Evolutionary conservation across 2,329 filamentous ascomycete genomes (phyloP), one percentile per base, ranked within the genome.

Genomic region (Scleromitrula shiraiana): DNA sequence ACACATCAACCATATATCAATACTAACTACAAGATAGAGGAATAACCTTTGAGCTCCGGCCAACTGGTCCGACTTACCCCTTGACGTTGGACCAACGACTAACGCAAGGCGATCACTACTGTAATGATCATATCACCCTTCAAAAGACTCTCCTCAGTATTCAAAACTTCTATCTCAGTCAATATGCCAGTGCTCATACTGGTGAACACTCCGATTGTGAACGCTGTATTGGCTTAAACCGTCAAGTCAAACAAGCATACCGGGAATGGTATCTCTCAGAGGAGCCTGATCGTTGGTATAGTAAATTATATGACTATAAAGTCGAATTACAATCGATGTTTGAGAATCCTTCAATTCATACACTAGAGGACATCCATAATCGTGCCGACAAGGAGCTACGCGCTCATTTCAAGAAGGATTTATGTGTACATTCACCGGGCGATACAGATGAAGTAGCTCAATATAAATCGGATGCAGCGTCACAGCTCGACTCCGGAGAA

Each of bases 181-280:
- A 50, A 17, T 48, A 50, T 38, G 52, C 53, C n/a, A 41, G 47
- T 47, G 23, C 36, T 12, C 59, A 63, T 37, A 46, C 51, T 19
- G 58, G 53, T 10, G 46, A 46, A 15, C 52, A 46, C n/a, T 50
- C 52, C 24, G 41, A 53, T n/a, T 63, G 61, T 37, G 44, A 53
- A 33, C 43, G 52, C 17, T 63, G 59, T 45, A 39, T 44, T 20
- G 41, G 48, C 9, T 56, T 55, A 26, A 58, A 58, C 29, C 33
- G 49, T n/a, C 50, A 56, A 24, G 55, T 59, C 7, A 45, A 38
- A 10, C 41, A 59, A 50, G 59, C 59, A n/a, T 62, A 56, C 45
- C 48, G 54, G 33, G 50, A 56, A 20, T 62, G 56, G 52, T 64
- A 62, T 48, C 49, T 60, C 2, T 52, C 53, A 2, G 23, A 53